Evolutionary conservation across 2,329 filamentous ascomycete genomes (phyloP).

Genomic region (Xylariaceae sp.): DNA sequence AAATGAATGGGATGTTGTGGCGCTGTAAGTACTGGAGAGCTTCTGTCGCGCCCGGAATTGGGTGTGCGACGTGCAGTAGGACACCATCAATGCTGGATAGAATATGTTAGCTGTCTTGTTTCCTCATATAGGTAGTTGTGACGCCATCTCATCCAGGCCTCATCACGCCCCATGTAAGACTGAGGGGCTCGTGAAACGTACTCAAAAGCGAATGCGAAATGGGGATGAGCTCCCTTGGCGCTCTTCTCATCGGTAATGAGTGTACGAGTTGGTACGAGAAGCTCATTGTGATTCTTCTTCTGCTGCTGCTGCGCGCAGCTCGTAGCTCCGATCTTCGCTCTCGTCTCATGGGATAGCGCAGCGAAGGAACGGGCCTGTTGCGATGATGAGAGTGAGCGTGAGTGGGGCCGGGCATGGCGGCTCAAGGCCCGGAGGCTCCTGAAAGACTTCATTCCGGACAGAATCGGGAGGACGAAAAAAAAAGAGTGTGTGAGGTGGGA

Average conservation of each 20-base stretch:
- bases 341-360: neutral
- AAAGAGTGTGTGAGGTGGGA: neutral
- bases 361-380: constrained; percentile 5
- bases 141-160: no score
- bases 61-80: constrained; percentile 74
- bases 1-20: constrained; percentile 80
- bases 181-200: constrained; percentile 25
- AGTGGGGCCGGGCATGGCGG: constrained; percentile 12
- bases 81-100: constrained; percentile 75
- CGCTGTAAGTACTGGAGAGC: constrained; percentile 68
- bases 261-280: constrained; percentile 8
- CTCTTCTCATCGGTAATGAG: constrained; percentile 6
- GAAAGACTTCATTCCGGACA: constrained; percentile 4
- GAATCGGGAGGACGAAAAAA: neutral
- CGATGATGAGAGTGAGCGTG: neutral
- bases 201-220: constrained; percentile 34
- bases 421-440: constrained; percentile 6
- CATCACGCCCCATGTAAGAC: neutral
- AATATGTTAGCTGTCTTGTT: constrained; percentile 9
- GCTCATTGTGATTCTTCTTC: neutral
- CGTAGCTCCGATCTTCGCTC: neutral
- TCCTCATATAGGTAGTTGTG: neutral
- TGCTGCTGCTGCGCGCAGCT: neutral
- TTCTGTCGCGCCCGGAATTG: constrained; percentile 71
- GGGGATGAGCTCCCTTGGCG: neutral